A percentile compares a stretch with the other conserved stretches of the same genome.
phyloP scores from a whole-genome alignment of 2,329 filamentous ascomycete species.

The Keithomyces neogunnii region DNA sequence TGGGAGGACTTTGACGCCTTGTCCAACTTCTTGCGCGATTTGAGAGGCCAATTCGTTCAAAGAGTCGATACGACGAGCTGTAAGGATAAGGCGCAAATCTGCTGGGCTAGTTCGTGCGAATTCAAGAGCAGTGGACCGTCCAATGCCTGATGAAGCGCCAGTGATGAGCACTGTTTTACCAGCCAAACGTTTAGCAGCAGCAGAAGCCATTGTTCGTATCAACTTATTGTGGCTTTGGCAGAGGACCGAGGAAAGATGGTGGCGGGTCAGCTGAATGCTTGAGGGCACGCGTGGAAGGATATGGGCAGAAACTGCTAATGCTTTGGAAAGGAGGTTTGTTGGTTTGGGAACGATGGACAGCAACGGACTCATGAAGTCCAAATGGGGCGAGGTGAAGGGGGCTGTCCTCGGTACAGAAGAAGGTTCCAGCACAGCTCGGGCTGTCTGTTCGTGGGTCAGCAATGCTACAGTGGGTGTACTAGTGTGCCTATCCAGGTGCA shows the following conservation, averaged over 20 bases:
- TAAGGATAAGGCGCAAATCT: constrained; percentile 75
- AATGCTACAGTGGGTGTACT: too few relatives aligned
- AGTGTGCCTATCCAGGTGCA: too few relatives aligned
- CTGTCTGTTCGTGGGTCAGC: too few relatives aligned
- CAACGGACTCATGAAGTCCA: neutral
- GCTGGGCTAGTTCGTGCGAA: constrained; percentile 80
- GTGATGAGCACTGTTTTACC: constrained; percentile 92
- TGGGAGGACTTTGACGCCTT: constrained; percentile 72
- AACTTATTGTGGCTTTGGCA: neutral
- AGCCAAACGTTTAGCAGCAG: constrained; percentile 72
- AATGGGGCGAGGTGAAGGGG: too few relatives aligned
- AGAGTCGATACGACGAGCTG: constrained; percentile 75
- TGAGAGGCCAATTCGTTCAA: constrained; percentile 68
- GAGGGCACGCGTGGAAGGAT: neutral
- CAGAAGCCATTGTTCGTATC: constrained; percentile 28
- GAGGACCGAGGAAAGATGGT: neutral
- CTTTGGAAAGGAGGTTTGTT: neutral
- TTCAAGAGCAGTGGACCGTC: constrained; percentile 73
- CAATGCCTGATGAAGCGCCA: constrained; percentile 89
- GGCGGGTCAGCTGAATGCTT: neutral
- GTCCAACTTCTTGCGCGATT: constrained; percentile 67
- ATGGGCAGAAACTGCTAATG: neutral
- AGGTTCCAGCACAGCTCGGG: too few relatives aligned
- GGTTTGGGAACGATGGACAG: neutral
- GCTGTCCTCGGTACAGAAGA: too few relatives aligned